Evolutionary conservation across 805 yeast species (phyloP), one percentile per base, ranked within the genome.

Genomic region (Kurtzmaniella fragi): DNA sequence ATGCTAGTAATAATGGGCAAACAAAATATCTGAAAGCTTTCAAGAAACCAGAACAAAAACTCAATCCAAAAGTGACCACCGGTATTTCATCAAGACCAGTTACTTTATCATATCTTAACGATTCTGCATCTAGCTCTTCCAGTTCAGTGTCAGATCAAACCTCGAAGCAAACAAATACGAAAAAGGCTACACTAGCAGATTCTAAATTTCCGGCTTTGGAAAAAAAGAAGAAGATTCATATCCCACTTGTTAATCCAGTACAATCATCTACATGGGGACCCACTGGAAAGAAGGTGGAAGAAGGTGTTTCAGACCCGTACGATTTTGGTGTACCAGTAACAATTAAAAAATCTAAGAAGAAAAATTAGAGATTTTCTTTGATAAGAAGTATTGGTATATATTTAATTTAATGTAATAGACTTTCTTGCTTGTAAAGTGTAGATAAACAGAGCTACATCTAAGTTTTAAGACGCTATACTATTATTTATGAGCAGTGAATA

Each of bases 241-340:
- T 75, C 39, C 86, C 89, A 2, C 68, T 84, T 31, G 85, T 83
- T 3, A 78, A 77, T 35, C 78, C 80, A 6, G 57, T 70, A 5
- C 13, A n/a, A 7, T 3, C 25, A 12, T 28, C 39, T 2, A 44
- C 39, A 12, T 36, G 39, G 39, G 39, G 39, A 6, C 26, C 38
- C 4, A 23, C 13, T 5, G 27, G 11, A 13, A 30, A 14, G 28
- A 31, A 29, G 11, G 7, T 8, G 8, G 25, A 20, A 20, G 8
- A 20, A 20, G 8, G 25, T 20, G 25, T 5, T 20, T 20, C 25
- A 5, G 33, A 31, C 5, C 37, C 32, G 12, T 13, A 5, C 6
- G 39, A 29, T 13, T 36, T 36, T 31, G 39, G 39, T 7, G 23
- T 36, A 5, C 39, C 31, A 20, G 15, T 29, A 5, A 29, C 30